phyloP scores from a whole-genome alignment of 768 basidiomycete species.

The Amanita subjunquillea region DNA sequence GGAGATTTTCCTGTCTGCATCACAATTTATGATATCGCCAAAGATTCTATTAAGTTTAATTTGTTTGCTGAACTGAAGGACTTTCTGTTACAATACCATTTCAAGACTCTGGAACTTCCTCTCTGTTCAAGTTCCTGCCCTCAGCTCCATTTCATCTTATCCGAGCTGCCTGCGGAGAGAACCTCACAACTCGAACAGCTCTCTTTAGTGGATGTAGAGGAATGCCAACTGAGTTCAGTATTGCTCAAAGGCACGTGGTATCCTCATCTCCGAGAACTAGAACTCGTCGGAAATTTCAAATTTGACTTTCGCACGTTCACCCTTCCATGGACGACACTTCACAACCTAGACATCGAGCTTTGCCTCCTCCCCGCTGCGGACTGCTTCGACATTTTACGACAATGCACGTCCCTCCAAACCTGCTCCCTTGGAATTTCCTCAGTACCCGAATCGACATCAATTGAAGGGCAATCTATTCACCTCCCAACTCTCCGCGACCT shows the following conservation, averaged over 20 bases:
- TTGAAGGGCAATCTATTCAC: not conserved
- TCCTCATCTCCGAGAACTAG: not conserved
- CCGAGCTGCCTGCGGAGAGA: not conserved
- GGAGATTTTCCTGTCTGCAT: not conserved
- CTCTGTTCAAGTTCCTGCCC: not conserved
- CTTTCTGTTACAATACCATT: not conserved
- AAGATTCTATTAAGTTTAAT: not conserved
- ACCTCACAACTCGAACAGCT: not conserved
- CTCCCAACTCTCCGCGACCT: not conserved
- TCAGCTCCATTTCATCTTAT: not conserved
- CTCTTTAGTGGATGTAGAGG: not conserved
- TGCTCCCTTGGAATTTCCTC: not conserved
- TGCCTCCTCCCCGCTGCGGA: not conserved
- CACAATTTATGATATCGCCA: not conserved
- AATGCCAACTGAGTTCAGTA: not conserved
- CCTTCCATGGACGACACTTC: not conserved
- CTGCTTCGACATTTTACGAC: not conserved
- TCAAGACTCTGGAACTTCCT: not conserved
- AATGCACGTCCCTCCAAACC: not conserved
- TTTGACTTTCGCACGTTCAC: not conserved
- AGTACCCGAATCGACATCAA: not conserved
- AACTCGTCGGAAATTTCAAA: not conserved
- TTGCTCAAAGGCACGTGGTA: not conserved
- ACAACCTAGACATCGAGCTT: not conserved
- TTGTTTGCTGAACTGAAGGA: not conserved